Conservation (phyloP, 192 early-diverging fungal species). For the Coemansia sp. region DNA sequence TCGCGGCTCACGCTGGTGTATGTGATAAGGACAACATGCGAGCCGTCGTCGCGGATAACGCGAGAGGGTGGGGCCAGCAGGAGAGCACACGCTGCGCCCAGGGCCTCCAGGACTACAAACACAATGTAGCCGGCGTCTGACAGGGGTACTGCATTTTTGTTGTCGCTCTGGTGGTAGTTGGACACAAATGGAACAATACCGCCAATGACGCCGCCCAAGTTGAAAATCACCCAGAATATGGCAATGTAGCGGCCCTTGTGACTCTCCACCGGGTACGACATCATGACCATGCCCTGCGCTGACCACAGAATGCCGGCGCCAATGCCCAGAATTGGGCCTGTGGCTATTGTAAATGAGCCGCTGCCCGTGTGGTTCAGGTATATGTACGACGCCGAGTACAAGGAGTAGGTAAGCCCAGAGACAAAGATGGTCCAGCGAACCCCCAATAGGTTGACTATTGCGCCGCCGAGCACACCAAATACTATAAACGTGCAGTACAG, state of each 20-base stretch:
- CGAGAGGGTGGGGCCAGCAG: slow-evolving; percentile 56
- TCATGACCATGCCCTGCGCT: slow-evolving; percentile 70
- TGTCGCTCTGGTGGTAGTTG: slow-evolving; percentile 50
- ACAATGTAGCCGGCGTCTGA: slow-evolving; percentile 67
- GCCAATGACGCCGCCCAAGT: slow-evolving; percentile 72
- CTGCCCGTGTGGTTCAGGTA: slow-evolving; percentile 56
- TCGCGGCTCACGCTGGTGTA: slow-evolving; percentile 63
- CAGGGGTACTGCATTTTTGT: slow-evolving; percentile 24
- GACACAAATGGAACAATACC: slow-evolving; percentile 60
- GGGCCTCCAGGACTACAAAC: slow-evolving; percentile 66
- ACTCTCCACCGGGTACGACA: slow-evolving; percentile 73
- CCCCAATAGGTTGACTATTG: slow-evolving; percentile 74
- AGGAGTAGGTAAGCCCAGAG: slow-evolving; percentile 62
- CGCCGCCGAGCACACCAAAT: slow-evolving; percentile 67
- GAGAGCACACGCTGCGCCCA: slow-evolving; percentile 60
- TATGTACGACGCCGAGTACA: slow-evolving; percentile 69
- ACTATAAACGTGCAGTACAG: slow-evolving; percentile 68
- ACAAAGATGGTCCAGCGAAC: slow-evolving; percentile 61
- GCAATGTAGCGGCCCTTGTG: slow-evolving; percentile 75
- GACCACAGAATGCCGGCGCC: slow-evolving; percentile 75
- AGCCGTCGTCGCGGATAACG: slow-evolving; percentile 63
- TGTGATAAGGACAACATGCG: slow-evolving; percentile 55
- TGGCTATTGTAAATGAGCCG: slow-evolving; percentile 58
- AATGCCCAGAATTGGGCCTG: slow-evolving; percentile 73
- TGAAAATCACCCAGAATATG: slow-evolving; percentile 82